phyloP scores from a whole-genome alignment of 1,139 yeast species.

The Saccharomyces hybrid region DNA sequence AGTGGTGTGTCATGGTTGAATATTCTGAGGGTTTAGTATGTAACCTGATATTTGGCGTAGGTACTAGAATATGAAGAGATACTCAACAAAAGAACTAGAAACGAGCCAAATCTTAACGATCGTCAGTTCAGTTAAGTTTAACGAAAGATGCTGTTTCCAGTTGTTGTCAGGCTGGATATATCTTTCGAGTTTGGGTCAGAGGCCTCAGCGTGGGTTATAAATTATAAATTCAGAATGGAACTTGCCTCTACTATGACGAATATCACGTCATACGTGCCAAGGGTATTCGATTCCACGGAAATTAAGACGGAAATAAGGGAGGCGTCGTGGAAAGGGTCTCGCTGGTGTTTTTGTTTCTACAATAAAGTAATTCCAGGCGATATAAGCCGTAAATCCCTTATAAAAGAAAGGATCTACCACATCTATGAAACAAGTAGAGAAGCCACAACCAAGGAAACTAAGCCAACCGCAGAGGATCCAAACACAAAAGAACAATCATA shows the following conservation, averaged over 20 bases:
- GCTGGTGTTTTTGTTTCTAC: not conserved
- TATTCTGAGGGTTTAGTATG: not conserved
- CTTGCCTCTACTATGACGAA: not conserved
- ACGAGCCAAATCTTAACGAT: not conserved
- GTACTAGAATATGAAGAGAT: not conserved
- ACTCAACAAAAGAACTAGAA: not conserved
- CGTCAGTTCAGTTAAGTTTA: not conserved
- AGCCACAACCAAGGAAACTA: not conserved
- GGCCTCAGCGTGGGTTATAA: not conserved
- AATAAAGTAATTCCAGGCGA: not conserved
- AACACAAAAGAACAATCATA: not conserved
- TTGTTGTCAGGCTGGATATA: not conserved
- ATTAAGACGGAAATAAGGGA: not conserved
- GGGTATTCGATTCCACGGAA: not conserved
- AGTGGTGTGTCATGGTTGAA: not conserved
- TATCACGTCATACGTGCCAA: not conserved
- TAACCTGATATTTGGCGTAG: not conserved
- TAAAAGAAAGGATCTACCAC: not conserved
- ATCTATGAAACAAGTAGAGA: not conserved
- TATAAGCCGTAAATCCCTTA: not conserved
- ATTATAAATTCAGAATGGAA: not conserved
- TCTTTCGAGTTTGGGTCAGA: not conserved
- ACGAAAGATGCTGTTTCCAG: not conserved
- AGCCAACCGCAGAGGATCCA: not conserved
- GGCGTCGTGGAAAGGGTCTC: not conserved